These are phyloP conservation scores for Coprinopsis marcescibilis DNA, from an alignment of 768 basidiomycete species.

Conservation along the genomic window DNA sequence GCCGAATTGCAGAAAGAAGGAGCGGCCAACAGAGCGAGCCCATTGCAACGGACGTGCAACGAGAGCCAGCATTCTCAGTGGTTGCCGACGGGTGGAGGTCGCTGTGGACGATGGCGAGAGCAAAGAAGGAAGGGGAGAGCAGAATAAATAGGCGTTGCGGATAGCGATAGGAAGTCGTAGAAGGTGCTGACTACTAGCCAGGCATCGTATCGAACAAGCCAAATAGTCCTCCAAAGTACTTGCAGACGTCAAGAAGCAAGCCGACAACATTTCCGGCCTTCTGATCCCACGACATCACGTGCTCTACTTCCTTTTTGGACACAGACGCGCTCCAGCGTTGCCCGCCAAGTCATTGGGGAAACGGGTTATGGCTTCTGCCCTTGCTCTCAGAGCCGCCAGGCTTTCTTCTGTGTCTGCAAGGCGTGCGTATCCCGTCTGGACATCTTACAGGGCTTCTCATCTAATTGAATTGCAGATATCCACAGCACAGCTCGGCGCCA, in stretches of 20 bases:
- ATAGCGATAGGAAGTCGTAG: constrained; percentile 1
- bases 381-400: not conserved
- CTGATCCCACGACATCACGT: constrained; percentile 8
- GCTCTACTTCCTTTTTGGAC: not conserved
- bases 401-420: not conserved
- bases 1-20: constrained; percentile 70
- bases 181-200: not conserved
- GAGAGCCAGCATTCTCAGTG: constrained; percentile 14
- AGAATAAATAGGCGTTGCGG: constrained; percentile 14
- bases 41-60: constrained; percentile 28
- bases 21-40: constrained; percentile 36
- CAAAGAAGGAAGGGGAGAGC: not conserved
- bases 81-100: not conserved
- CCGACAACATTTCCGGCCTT: constrained; percentile 2
- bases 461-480: constrained; percentile 9
- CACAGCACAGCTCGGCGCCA: constrained; percentile 14
- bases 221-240: not conserved
- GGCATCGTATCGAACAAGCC: constrained; percentile 3
- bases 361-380: not conserved
- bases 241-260: constrained; percentile 6
- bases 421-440: constrained; percentile 13
- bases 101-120: not conserved
- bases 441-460: too few relatives aligned
- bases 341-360: constrained; percentile 1
- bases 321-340: not conserved